Conservation (phyloP, 2,329 filamentous ascomycete genomes). For the Phaeosphaeriaceae sp. region DNA sequence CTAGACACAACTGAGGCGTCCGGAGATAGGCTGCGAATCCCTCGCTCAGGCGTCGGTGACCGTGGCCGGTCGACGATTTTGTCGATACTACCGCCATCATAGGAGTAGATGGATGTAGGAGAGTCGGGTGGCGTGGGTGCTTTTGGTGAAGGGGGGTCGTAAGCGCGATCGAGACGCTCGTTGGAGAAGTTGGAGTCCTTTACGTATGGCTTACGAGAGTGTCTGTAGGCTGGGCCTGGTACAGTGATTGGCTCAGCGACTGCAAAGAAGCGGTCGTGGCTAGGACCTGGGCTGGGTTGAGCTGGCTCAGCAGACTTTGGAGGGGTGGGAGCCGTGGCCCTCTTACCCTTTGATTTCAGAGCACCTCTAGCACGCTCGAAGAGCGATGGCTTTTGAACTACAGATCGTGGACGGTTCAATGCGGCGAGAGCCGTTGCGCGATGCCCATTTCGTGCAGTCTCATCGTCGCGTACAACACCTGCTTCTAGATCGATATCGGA, state of each 20-base stretch:
- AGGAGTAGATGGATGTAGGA: background rate
- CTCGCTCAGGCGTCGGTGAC: background rate
- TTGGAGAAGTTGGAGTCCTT: background rate
- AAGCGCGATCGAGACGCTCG: background rate
- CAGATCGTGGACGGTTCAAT: background rate
- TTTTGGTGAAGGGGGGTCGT: background rate
- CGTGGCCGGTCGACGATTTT: too few species aligned
- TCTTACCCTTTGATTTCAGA: constrained; percentile 2
- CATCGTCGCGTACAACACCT: background rate
- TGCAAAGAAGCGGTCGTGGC: constrained; percentile 10
- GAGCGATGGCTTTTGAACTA: constrained; percentile 1
- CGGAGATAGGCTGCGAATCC: background rate
- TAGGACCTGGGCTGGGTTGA: background rate
- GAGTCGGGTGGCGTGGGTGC: background rate
- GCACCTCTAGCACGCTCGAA: constrained; percentile 5
- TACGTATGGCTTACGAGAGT: background rate
- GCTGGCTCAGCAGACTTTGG: background rate
- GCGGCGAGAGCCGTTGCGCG: background rate
- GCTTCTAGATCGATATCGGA: background rate
- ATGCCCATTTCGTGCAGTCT: background rate
- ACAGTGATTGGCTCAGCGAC: background rate
- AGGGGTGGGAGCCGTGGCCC: background rate
- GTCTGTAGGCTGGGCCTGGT: background rate
- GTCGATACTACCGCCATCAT: background rate
- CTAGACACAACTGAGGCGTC: background rate